These are phyloP conservation scores for Hypomyces perniciosus DNA, from an alignment of 2,329 filamentous ascomycete genomes.

Conservation along the genomic window DNA sequence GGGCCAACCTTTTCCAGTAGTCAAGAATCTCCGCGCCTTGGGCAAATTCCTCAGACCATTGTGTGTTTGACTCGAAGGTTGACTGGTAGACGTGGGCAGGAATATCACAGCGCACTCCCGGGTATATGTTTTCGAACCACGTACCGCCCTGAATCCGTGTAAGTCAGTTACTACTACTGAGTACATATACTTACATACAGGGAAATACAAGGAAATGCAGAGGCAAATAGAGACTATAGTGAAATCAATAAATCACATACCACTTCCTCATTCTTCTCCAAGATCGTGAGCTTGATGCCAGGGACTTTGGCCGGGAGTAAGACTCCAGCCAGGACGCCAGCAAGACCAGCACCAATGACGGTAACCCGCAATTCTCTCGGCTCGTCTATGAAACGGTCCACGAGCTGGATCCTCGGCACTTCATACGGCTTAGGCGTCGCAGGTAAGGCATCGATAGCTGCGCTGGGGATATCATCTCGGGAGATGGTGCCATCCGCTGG, in stretches of 20 bases:
- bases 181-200: neutral
- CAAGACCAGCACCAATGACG: conserved; percentile 32
- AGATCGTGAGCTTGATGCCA: conserved; percentile 57
- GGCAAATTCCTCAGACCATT: conserved; percentile 65
- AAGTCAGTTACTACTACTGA: too few relatives aligned
- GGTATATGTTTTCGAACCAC: conserved; percentile 54
- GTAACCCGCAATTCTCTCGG: conserved; percentile 28
- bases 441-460: neutral
- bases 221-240: neutral
- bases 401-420: conserved; percentile 4
- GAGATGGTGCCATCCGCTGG: neutral
- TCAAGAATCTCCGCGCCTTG: conserved; percentile 59
- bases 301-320: conserved; percentile 65
- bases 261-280: conserved; percentile 62
- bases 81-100: conserved; percentile 66
- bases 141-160: conserved; percentile 37
- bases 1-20: conserved; percentile 59
- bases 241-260: conserved; percentile 35
- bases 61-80: conserved; percentile 59
- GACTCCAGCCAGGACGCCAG: conserved; percentile 49
- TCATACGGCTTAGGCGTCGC: conserved; percentile 4
- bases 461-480: neutral
- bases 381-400: conserved; percentile 32
- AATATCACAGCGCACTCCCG: conserved; percentile 62
- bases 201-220: neutral